Evolutionary conservation across 208 protist genomes (phyloP).

Genomic region (Crithidia fasciculata): DNA sequence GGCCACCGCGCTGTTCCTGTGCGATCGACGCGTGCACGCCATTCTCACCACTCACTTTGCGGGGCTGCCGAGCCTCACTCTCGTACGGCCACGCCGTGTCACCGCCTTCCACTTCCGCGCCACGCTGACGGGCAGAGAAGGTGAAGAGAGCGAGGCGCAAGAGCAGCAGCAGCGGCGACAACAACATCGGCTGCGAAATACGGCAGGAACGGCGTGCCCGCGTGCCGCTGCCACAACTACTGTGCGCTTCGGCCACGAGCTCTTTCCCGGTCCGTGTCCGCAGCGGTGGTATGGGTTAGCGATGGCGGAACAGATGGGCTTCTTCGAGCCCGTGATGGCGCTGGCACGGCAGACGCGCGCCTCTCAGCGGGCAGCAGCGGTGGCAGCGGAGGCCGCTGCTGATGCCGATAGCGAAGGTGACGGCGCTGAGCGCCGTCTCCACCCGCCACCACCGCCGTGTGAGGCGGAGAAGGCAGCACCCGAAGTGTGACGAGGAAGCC

Average conservation of each 20-base stretch:
- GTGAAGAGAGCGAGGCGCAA: neutral
- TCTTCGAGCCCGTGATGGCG: constrained; percentile 50
- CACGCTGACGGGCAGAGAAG: constrained; percentile 10
- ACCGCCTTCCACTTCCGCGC: constrained; percentile 30
- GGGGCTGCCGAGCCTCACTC: constrained; percentile 25
- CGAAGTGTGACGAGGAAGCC: too few relatives aligned
- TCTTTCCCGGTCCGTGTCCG: constrained; percentile 58
- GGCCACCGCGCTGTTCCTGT: constrained; percentile 84
- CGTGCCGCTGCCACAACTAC: constrained; percentile 12
- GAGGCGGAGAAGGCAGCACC: too few relatives aligned
- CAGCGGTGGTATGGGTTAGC: constrained; percentile 68
- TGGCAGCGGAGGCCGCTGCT: neutral
- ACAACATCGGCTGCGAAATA: neutral
- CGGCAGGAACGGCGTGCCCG: neutral
- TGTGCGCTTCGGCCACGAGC: constrained; percentile 36
- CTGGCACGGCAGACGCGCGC: constrained; percentile 30
- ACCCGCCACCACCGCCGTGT: too few relatives aligned
- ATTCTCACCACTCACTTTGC: constrained; percentile 65
- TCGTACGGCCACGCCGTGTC: constrained; percentile 17
- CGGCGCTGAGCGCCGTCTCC: neutral
- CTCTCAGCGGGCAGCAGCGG: neutral
- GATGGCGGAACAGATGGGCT: constrained; percentile 52
- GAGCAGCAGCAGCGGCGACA: neutral
- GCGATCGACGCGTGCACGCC: constrained; percentile 35
- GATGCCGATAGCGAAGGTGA: neutral